Evolutionary conservation across 495 filamentous ascomycete species (phyloP).

Genomic region (Hypoxylon lienhwacheense): DNA sequence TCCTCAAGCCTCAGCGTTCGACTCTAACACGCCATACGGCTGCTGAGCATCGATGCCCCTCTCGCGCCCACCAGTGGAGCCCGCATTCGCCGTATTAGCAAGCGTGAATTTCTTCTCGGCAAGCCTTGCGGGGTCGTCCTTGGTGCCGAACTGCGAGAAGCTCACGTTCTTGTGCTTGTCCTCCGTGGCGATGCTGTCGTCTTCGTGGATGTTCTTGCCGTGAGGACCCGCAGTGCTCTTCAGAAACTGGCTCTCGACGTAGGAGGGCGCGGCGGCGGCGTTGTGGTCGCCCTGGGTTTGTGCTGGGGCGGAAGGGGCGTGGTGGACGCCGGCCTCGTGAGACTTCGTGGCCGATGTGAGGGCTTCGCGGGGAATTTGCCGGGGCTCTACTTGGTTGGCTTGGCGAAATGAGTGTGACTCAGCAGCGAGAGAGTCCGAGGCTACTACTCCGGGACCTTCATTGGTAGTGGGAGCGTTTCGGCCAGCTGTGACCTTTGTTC

Average conservation of each 20-base stretch:
- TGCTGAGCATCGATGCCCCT: constrained; percentile 22
- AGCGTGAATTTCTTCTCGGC: constrained; percentile 31
- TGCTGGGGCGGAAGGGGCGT: not conserved
- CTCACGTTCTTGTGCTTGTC: constrained; percentile 35
- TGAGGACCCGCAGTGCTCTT: constrained; percentile 37
- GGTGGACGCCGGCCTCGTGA: constrained; percentile 14
- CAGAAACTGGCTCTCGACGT: constrained; percentile 33
- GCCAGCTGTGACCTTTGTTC: constrained; percentile 37
- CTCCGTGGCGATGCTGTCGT: constrained; percentile 37
- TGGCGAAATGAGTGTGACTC: constrained; percentile 39
- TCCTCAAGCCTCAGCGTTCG: constrained; percentile 26
- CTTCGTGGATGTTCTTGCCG: constrained; percentile 48
- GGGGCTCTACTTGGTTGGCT: constrained; percentile 15
- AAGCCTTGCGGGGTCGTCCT: constrained; percentile 40
- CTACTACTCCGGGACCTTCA: constrained; percentile 41
- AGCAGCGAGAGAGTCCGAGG: constrained; percentile 43
- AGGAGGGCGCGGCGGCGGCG: constrained; percentile 36
- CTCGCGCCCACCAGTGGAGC: constrained; percentile 19
- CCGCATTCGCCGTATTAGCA: not conserved
- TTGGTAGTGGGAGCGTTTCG: constrained; percentile 34
- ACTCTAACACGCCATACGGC: constrained; percentile 28
- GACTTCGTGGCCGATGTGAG: constrained; percentile 8
- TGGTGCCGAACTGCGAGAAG: constrained; percentile 45
- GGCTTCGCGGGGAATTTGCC: constrained; percentile 11
- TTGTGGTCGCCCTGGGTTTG: constrained; percentile 5